A percentile compares a stretch with the other conserved stretches of the same genome.
Conservation (phyloP, 2,329 filamentous ascomycete genomes). For the Septoria petroselini region DNA sequence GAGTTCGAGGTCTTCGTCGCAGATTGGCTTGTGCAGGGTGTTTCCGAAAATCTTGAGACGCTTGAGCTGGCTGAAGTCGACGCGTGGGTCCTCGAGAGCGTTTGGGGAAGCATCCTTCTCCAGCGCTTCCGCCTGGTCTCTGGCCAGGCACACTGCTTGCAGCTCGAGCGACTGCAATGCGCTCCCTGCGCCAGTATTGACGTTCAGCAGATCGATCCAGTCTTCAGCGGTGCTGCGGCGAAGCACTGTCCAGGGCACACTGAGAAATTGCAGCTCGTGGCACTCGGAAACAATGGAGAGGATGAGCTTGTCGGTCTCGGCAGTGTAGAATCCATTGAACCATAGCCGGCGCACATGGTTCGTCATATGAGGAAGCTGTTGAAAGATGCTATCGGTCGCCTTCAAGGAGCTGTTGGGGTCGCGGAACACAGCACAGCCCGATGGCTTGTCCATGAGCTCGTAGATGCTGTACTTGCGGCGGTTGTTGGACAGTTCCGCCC, state of each 20-base stretch:
- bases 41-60: conserved; percentile 56
- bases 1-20: conserved; percentile 48
- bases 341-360: conserved; percentile 52
- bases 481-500: conserved; percentile 48
- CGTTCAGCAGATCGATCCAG: conserved; percentile 50
- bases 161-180: conserved; percentile 53
- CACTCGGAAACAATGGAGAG: conserved; percentile 50
- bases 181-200: conserved; percentile 38
- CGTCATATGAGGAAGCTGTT: conserved; percentile 46
- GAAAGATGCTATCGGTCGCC: conserved; percentile 48
- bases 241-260: conserved; percentile 53
- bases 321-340: conserved; percentile 55
- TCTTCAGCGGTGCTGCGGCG: conserved; percentile 48
- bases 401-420: conserved; percentile 52
- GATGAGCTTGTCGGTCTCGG: conserved; percentile 51
- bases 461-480: conserved; percentile 46
- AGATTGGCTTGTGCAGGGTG: conserved; percentile 52
- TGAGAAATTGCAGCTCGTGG: conserved; percentile 47
- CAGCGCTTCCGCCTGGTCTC: conserved; percentile 44
- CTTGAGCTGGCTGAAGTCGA: conserved; percentile 51
- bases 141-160: conserved; percentile 49
- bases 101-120: conserved; percentile 39
- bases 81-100: conserved; percentile 43
- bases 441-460: conserved; percentile 48
- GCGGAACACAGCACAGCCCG: conserved; percentile 51